phyloP scores from a whole-genome alignment of 495 filamentous ascomycete species.

The Hypoxylon lienhwacheense region DNA sequence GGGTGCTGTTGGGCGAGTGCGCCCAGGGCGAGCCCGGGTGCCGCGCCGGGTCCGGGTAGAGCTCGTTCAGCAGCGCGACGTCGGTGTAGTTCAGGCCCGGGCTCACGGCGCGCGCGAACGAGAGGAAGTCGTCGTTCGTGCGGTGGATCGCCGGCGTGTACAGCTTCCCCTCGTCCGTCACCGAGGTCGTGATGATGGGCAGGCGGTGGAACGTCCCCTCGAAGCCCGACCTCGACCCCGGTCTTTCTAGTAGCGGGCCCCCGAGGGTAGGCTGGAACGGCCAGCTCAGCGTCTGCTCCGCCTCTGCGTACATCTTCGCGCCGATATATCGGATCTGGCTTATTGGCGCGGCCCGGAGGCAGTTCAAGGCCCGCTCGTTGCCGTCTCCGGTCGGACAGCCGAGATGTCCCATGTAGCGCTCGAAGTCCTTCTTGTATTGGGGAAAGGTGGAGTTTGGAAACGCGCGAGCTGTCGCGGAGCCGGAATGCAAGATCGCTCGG shows the following conservation, averaged over 20 bases:
- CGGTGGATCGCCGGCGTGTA: background rate
- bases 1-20: background rate
- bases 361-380: background rate
- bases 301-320: background rate
- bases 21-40: slow-evolving; percentile 3
- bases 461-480: background rate
- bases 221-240: background rate
- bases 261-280: slow-evolving; percentile 1
- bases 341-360: background rate
- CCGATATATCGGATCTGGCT: background rate
- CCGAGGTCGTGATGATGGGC: background rate
- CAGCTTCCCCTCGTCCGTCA: background rate
- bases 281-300: slow-evolving; percentile 1
- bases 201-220: slow-evolving; percentile 2
- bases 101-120: background rate
- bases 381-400: background rate
- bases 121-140: background rate
- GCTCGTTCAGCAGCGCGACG: slow-evolving; percentile 1
- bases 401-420: slow-evolving; percentile 1
- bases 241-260: background rate
- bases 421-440: slow-evolving; percentile 3
- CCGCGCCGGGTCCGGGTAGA: background rate
- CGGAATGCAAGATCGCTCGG: slow-evolving; percentile 6
- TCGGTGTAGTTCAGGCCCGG: slow-evolving; percentile 1
- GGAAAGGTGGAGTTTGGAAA: background rate